Base-by-base conservation (phyloP, 306 rosid genomes). In the Lathyrus sativus region DNA sequence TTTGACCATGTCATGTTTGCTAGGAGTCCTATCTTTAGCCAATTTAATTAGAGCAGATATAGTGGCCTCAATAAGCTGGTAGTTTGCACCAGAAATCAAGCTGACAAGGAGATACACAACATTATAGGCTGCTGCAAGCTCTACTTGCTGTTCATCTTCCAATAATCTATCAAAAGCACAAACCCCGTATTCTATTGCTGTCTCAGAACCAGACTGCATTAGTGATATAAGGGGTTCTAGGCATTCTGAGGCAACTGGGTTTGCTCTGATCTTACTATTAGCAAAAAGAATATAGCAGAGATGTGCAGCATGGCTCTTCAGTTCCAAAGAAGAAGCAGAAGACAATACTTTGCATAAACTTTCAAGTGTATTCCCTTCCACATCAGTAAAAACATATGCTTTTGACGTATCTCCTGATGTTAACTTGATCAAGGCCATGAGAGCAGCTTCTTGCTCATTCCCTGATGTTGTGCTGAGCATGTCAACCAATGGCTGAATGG, bases 371-470 rank as follows among this genome's bases (percentile, higher is more conserved):
- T 74, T 87, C 60, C 90, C 98, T 80, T 86, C 97, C 67, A 83
- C 80, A n/a, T 93, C 97, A 45, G 85, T 79, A 65, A 93, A 81
- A 46, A 80, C 68, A 63, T 81, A 73, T 67, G 86, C 82, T 72
- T 77, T 88, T 60, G 88, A 83, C 55, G 86, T 82, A 85, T 83
- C 82, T 81, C 81, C 95, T 29, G 95, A 88, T 46, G 90, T 82
- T 86, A 93, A 76, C 80, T 81, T 88, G 70, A 90, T 72, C 81
- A 93, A 81, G 7, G 86, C 91, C 78, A 76, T 74, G 77, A 93
- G 95, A 70, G 97, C 91, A 71, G 88, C 95, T 79, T 87, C 97
- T 74, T 88, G 98, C 71, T 93, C 98, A 68, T 82, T 76, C 67
- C 85, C 95, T 76, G 90, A 85, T 53, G 96, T 78, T 44, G 96